These are phyloP conservation scores for Pelargonium citronellum DNA, from an alignment of 441 rosid species.

Conservation along the genomic window DNA sequence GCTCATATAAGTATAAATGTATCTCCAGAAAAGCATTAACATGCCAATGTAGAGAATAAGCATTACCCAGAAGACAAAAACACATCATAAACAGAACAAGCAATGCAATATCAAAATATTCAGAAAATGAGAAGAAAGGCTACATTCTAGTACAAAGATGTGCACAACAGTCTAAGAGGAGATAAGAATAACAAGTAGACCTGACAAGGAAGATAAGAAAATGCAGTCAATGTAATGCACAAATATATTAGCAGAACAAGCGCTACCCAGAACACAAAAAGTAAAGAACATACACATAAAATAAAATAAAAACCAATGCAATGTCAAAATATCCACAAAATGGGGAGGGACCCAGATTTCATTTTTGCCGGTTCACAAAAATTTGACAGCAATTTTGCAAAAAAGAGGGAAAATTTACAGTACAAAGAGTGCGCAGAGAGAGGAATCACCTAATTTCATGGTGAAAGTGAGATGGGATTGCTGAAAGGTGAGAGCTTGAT, in stretches of 20 bases:
- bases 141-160: no score
- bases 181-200: no score
- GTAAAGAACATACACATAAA: no score
- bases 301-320: no score
- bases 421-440: background rate
- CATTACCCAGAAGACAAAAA: slow-evolving; percentile 1
- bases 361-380: background rate
- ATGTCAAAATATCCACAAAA: no score
- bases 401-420: background rate
- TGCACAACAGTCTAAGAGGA: no score
- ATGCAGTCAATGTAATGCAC: no score
- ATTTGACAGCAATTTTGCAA: background rate
- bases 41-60: background rate
- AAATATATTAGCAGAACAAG: no score
- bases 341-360: background rate
- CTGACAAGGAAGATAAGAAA: no score
- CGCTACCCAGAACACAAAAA: no score
- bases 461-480: background rate
- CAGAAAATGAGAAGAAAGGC: background rate
- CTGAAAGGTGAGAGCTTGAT: background rate
- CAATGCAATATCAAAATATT: background rate
- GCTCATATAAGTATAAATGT: background rate
- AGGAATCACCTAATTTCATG: slow-evolving; percentile 8
- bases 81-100: background rate
- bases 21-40: background rate